Evolutionary conservation across 2,329 filamentous ascomycete species (phyloP), one percentile per base, ranked within the genome.

Genomic region (Pyrenophora tritici-repentis): DNA sequence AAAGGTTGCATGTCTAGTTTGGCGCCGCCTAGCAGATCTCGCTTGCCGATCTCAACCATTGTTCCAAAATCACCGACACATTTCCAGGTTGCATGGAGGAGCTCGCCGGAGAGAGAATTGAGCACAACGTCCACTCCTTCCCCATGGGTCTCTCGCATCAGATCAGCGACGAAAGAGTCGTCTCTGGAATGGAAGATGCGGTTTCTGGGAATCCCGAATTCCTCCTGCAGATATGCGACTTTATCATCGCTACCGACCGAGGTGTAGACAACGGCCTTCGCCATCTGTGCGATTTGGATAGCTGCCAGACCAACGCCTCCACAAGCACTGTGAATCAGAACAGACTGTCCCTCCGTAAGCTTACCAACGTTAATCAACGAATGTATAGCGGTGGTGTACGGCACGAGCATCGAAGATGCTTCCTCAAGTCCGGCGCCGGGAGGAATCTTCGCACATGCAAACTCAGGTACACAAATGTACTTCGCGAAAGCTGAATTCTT

Each of bases 1-100:
- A 65, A 65, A 2, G 41, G 10, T 13, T 48, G 39, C 54, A 67
- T 53, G 12, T 42, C 47, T 2, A 66, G 39, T 3, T 41, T 50
- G 2, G 24, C 47, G 1, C 35, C 18, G 3, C 44, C 50, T 0
- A 47, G 3, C 4, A 59, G 14, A 20, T 67, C 62, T 1, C 44
- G 24, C 9, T 50, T 67, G 1, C 62, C 62, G 16, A 69, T 51
- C 17, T 69, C 65, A 3, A 69, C 44, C 33, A 67, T 42, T 0
- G 17, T 46, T 1, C 66, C 66, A 3, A 33, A 50, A 12, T 56
- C 13, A 0, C 78, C 78, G 0, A 82, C 65, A 35, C 76, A 79
- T 4, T 69, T 50, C 60, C 56, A 65, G 0, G 72, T 76, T 0
- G 72, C 72, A 6, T 62, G 55, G 0, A 73, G 51, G 0, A 62